Conservation (phyloP, 2,329 filamentous ascomycete species). For the Sporothrix brunneoviolacea region DNA sequence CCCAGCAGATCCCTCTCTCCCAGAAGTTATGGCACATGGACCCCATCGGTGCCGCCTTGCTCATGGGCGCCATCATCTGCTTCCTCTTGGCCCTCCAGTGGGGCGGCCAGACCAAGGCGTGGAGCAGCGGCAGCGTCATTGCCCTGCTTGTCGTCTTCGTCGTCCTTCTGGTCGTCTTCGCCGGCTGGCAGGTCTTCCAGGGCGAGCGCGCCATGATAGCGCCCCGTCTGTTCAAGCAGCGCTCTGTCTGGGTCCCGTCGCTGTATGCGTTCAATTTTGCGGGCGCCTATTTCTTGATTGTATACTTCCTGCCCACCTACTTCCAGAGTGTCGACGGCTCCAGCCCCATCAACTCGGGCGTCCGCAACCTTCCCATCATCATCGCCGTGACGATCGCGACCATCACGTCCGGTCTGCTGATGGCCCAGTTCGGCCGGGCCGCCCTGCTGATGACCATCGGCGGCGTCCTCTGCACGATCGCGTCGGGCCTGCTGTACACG, state of each 20-base stretch:
- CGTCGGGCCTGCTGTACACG: conserved; percentile 32
- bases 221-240: conserved; percentile 34
- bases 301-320: conserved; percentile 43
- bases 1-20: conserved; percentile 13
- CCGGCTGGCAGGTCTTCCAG: conserved; percentile 25
- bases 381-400: conserved; percentile 29
- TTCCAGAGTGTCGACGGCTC: conserved; percentile 41
- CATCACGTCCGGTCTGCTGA: not conserved
- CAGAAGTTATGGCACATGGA: not conserved
- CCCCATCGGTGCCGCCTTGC: conserved; percentile 29
- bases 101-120: conserved; percentile 33
- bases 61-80: conserved; percentile 36
- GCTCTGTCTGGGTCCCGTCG: conserved; percentile 36
- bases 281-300: conserved; percentile 35
- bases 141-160: conserved; percentile 27
- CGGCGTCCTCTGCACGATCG: conserved; percentile 29
- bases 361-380: conserved; percentile 35
- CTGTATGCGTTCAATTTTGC: conserved; percentile 38
- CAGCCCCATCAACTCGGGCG: conserved; percentile 29
- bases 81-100: conserved; percentile 34
- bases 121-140: conserved; percentile 28
- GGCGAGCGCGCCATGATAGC: conserved; percentile 47
- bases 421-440: conserved; percentile 13
- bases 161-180: conserved; percentile 23
- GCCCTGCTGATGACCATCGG: conserved; percentile 26